These are phyloP conservation scores for Chaetomiaceae sp. DNA, from an alignment of 2,329 filamentous ascomycete genomes.

Conservation along the genomic window DNA sequence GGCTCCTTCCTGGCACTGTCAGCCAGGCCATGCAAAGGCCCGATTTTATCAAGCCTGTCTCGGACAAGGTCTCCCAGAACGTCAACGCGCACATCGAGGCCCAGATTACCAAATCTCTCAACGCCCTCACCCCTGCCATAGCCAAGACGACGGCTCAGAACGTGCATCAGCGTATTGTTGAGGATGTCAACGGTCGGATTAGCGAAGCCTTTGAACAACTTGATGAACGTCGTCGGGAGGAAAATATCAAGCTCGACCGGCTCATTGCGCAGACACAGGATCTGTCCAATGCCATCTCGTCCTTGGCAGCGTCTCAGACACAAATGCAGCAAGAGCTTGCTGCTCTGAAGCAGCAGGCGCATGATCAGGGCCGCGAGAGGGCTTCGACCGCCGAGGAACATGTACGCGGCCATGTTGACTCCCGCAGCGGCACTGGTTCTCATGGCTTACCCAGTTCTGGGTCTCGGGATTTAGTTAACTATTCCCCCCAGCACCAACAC, in stretches of 20 bases:
- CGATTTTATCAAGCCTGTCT: conserved; percentile 66
- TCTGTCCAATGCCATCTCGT: conserved; percentile 64
- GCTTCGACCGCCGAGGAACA: conserved; percentile 10
- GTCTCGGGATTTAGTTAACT: conserved; percentile 22
- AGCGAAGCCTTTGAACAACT: conserved; percentile 48
- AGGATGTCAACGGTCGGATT: conserved; percentile 63
- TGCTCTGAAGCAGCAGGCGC: conserved; percentile 39
- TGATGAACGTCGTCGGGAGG: conserved; percentile 47
- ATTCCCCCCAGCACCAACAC: conserved; percentile 25
- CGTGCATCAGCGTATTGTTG: conserved; percentile 59
- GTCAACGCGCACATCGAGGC: conserved; percentile 66
- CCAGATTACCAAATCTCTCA: conserved; percentile 59
- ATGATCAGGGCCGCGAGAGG: conserved; percentile 26
- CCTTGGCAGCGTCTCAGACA: conserved; percentile 64
- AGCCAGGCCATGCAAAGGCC: conserved; percentile 66
- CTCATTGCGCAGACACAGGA: conserved; percentile 63
- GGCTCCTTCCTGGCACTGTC: conserved; percentile 63
- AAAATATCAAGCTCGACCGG: conserved; percentile 65
- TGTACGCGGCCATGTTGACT: conserved; percentile 18
- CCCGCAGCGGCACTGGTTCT: conserved; percentile 22
- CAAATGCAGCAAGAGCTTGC: conserved; percentile 61
- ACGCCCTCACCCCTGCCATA: conserved; percentile 63
- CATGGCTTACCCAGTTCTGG: conserved; percentile 16
- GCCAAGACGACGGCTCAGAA: conserved; percentile 60
- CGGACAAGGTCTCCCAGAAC: conserved; percentile 65